phyloP scores from a whole-genome alignment of 78 protist species.

The Cavenderia fasciculata region DNA sequence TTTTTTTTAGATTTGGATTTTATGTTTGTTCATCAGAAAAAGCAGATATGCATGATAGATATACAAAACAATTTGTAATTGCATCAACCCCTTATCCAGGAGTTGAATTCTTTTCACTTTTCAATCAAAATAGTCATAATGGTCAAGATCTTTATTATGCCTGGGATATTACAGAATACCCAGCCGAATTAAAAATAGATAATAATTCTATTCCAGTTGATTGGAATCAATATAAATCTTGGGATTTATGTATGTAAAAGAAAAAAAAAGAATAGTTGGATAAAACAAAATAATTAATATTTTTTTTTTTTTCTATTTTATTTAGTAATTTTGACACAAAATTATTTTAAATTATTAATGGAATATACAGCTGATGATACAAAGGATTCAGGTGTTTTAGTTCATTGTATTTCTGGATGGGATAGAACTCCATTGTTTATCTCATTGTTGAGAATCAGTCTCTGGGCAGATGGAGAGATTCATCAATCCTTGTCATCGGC shows the following conservation, averaged over 20 bases:
- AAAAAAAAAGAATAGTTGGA: background rate
- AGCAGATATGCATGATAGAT: slow-evolving; percentile 67
- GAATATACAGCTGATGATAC: slow-evolving; percentile 49
- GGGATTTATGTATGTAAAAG: slow-evolving; percentile 53
- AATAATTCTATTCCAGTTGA: slow-evolving; percentile 8
- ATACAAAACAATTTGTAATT: slow-evolving; percentile 34
- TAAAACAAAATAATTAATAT: background rate
- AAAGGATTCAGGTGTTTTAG: slow-evolving; percentile 77
- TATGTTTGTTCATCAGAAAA: slow-evolving; percentile 77
- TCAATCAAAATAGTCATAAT: slow-evolving; percentile 44
- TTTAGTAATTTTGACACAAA: slow-evolving; percentile 54
- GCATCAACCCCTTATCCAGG: slow-evolving; percentile 75
- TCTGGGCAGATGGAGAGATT: slow-evolving; percentile 90
- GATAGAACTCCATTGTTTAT: slow-evolving; percentile 91
- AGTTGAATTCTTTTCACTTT: slow-evolving; percentile 62
- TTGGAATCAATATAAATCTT: slow-evolving; percentile 50
- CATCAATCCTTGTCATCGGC: slow-evolving; percentile 77
- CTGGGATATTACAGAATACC: slow-evolving; percentile 61
- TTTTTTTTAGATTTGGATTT: slow-evolving; percentile 50
- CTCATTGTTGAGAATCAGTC: slow-evolving; percentile 83
- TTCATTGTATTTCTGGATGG: slow-evolving; percentile 95
- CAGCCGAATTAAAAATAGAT: slow-evolving; percentile 44
- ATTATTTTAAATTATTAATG: slow-evolving; percentile 45
- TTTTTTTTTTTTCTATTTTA: background rate
- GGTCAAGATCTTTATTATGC: slow-evolving; percentile 37